Conservation (phyloP, 2,329 filamentous ascomycete genomes). For the Apiospora kogelbergensis region DNA sequence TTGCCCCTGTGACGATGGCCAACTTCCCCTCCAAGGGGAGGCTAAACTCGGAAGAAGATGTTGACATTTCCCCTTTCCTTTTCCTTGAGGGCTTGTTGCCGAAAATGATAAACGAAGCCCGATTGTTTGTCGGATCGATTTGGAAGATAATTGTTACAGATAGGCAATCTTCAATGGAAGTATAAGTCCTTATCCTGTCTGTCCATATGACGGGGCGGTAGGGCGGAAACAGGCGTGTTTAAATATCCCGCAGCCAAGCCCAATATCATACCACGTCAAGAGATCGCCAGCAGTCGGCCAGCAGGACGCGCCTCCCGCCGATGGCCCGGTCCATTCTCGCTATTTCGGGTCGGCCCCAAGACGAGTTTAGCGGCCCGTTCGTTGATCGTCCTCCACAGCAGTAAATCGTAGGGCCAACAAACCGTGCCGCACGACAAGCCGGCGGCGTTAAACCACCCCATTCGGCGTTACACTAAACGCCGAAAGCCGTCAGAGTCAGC, state of each 20-base stretch:
- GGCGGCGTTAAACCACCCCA: neutral
- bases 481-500: neutral
- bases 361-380: neutral
- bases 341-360: neutral
- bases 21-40: constrained; percentile 19
- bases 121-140: neutral
- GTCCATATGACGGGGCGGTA: too few relatives aligned
- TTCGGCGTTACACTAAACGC: neutral
- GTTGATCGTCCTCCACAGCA: neutral
- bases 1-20: constrained; percentile 47
- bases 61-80: neutral
- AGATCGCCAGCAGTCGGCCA: neutral
- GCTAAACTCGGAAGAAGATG: neutral
- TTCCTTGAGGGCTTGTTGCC: neutral
- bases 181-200: too few relatives aligned
- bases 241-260: neutral
- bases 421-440: neutral
- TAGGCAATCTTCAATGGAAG: too few relatives aligned
- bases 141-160: neutral
- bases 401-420: neutral
- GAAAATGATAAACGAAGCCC: too few relatives aligned
- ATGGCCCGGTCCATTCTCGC: neutral
- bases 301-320: neutral
- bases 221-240: neutral
- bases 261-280: neutral